Conservation (phyloP, 345 rosid species). For the Linum lewisii region DNA sequence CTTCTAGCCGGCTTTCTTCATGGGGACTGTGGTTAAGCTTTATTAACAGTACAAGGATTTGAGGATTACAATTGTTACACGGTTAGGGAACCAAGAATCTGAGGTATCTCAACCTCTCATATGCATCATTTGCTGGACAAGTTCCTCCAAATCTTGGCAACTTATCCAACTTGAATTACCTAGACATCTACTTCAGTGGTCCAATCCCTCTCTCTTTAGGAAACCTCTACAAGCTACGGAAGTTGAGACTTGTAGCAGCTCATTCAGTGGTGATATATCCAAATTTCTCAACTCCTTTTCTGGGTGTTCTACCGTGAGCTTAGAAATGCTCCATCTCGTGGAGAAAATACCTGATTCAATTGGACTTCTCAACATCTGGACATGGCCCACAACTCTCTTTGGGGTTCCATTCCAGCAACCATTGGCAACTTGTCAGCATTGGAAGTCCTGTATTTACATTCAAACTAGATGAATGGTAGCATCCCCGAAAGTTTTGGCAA, state of each 20-base stretch:
- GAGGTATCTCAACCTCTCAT: slow-evolving; percentile 23
- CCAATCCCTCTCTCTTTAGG: slow-evolving; percentile 15
- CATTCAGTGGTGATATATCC: slow-evolving; percentile 33
- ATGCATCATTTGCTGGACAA: slow-evolving; percentile 8
- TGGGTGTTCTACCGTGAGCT: slow-evolving; percentile 38
- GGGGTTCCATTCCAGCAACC: slow-evolving; percentile 11
- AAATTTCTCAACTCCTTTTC: slow-evolving; percentile 21
- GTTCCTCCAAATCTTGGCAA: slow-evolving; percentile 14
- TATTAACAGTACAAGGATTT: too few species aligned
- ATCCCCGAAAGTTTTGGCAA: slow-evolving; percentile 16
- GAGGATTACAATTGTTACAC: too few species aligned
- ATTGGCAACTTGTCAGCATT: slow-evolving; percentile 10
- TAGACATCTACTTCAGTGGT: slow-evolving; percentile 15
- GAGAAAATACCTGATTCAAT: slow-evolving; percentile 12
- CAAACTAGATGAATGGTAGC: slow-evolving; percentile 12
- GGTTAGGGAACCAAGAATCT: slow-evolving; percentile 14
- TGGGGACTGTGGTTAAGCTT: slow-evolving; percentile 28
- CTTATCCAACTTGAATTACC: slow-evolving; percentile 12
- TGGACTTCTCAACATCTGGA: slow-evolving; percentile 3
- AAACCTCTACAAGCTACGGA: slow-evolving; percentile 25
- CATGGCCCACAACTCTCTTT: slow-evolving; percentile 5
- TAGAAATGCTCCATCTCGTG: slow-evolving; percentile 18
- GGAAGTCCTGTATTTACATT: slow-evolving; percentile 10
- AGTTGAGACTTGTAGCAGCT: slow-evolving; percentile 47
- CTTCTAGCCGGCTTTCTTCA: slow-evolving; percentile 29